Conservation (phyloP, 345 rosid genomes). For the Fremontodendron californicum region DNA sequence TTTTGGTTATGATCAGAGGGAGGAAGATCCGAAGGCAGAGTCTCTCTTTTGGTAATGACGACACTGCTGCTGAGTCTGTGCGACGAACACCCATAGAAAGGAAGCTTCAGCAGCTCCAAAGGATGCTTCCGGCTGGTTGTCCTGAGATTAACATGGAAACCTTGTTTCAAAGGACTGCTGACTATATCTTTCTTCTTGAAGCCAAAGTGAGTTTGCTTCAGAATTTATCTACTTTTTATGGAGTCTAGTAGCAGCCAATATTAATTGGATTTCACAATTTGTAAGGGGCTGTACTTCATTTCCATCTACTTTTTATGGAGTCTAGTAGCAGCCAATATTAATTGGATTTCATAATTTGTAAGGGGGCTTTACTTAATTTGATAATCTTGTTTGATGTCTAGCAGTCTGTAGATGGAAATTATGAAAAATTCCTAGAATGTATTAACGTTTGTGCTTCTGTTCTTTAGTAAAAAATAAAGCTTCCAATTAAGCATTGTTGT, state of each 20-base stretch:
- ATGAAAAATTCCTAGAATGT: neutral
- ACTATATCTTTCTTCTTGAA: slow-evolving; percentile 15
- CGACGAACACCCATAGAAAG: neutral
- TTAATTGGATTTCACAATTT: neutral
- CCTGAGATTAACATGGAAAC: slow-evolving; percentile 14
- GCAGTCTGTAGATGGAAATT: neutral
- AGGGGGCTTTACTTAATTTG: too few species aligned
- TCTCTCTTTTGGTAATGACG: neutral
- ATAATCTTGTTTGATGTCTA: neutral
- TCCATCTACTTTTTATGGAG: slow-evolving; percentile 8
- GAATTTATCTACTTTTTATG: slow-evolving; percentile 14
- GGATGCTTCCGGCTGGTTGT: slow-evolving; percentile 1
- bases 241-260: slow-evolving; percentile 10
- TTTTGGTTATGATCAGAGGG: neutral
- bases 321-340: too few species aligned
- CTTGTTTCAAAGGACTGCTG: slow-evolving; percentile 18
- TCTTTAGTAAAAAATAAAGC: neutral
- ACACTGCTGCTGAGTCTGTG: neutral
- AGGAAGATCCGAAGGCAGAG: slow-evolving; percentile 10
- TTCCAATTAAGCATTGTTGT: neutral
- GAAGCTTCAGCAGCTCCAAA: slow-evolving; percentile 18
- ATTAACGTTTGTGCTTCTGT: neutral
- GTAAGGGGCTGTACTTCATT: too few species aligned
- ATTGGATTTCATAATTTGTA: neutral
- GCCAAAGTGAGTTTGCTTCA: slow-evolving; percentile 23